Evolutionary conservation across 352 stramenopile species (phyloP).

Genomic region (Phytophthora crassamura): DNA sequence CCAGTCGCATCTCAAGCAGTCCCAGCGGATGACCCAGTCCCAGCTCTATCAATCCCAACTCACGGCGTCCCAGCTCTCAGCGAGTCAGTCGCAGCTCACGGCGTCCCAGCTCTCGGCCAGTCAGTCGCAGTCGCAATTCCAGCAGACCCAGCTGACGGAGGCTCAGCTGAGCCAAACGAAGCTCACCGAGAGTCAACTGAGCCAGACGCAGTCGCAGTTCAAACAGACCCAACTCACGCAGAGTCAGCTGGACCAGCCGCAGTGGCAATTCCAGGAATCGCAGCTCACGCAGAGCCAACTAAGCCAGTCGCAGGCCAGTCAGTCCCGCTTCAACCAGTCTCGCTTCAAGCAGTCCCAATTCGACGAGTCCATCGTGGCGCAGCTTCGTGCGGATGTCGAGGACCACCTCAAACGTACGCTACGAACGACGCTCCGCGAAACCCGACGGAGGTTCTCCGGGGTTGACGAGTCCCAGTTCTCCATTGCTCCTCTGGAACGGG

Average conservation of each 20-base stretch:
- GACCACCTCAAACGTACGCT: conserved; percentile 38
- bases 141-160: background rate
- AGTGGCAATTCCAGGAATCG: conserved; percentile 14
- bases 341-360: conserved; percentile 27
- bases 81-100: conserved; percentile 14
- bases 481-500: conserved; percentile 44
- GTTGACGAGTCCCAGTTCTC: conserved; percentile 41
- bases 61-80: conserved; percentile 1
- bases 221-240: conserved; percentile 13
- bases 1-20: conserved; percentile 27
- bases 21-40: conserved; percentile 7
- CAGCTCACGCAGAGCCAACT: conserved; percentile 8
- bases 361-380: conserved; percentile 30
- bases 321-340: conserved; percentile 23
- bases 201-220: conserved; percentile 10
- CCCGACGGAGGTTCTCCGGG: conserved; percentile 20
- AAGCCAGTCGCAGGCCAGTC: conserved; percentile 9
- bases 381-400: conserved; percentile 41
- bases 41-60: conserved; percentile 19
- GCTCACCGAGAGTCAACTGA: conserved; percentile 3
- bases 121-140: background rate
- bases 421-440: conserved; percentile 25
- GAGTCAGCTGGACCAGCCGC: conserved; percentile 21
- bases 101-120: conserved; percentile 1
- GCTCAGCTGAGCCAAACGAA: conserved; percentile 6